phyloP scores from a whole-genome alignment of 176 grass and related monocot genomes.

The Lolium perenne region DNA sequence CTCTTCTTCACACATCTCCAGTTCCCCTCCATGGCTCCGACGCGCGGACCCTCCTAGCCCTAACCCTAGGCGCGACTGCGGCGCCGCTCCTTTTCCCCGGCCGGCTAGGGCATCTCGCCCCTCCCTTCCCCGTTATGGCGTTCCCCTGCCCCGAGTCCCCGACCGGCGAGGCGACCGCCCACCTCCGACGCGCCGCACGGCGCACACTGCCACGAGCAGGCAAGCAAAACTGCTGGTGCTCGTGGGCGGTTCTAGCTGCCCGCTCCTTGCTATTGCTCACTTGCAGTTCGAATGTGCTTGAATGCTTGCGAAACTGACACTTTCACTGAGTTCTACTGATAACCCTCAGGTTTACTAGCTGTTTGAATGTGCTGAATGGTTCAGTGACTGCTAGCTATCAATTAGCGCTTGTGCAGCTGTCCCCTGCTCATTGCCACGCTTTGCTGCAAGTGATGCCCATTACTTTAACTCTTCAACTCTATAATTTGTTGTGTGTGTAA shows the following conservation, averaged over 20 bases:
- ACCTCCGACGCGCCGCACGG: neutral
- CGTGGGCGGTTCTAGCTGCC: neutral
- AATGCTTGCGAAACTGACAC: neutral
- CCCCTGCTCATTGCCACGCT: neutral
- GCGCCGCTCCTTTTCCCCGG: neutral
- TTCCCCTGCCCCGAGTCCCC: neutral
- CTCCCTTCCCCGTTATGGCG: neutral
- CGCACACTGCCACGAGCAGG: neutral
- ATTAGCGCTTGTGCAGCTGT: neutral
- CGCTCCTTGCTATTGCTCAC: neutral
- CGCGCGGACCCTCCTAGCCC: neutral
- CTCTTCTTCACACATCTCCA: neutral
- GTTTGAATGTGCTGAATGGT: neutral
- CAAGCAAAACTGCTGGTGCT: neutral
- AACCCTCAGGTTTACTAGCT: neutral
- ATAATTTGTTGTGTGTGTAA: neutral
- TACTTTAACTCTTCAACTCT: neutral
- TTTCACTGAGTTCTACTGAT: neutral
- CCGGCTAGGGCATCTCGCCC: neutral
- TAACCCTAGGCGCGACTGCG: slow-evolving; percentile 20
- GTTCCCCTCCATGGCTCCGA: neutral
- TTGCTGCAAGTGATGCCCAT: neutral
- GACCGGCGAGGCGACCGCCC: neutral
- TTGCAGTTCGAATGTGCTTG: neutral
- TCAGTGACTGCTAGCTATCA: neutral